Conservation (phyloP, 2,329 filamentous ascomycete species). For the Talaromyces piceae region DNA sequence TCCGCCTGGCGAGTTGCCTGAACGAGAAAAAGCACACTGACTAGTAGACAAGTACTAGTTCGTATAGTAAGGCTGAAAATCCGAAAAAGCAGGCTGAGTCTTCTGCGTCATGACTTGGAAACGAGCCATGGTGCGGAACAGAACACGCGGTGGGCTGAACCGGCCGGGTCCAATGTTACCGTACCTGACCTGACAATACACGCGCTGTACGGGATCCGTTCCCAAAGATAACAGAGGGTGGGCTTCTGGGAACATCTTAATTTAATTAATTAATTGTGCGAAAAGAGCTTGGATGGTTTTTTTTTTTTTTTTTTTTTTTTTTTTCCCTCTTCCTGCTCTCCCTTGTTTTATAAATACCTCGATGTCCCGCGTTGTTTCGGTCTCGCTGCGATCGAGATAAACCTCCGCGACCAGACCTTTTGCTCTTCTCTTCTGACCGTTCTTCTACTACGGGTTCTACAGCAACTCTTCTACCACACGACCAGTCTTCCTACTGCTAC, state of each 20-base stretch:
- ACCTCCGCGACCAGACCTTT: no score
- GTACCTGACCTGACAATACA: not conserved
- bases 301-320: not conserved
- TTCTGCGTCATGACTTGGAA: not conserved
- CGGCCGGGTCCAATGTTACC: not conserved
- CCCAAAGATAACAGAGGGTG: not conserved
- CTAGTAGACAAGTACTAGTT: not conserved
- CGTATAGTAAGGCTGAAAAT: not conserved
- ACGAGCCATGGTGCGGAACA: not conserved
- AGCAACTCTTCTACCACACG: not conserved
- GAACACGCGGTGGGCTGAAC: not conserved
- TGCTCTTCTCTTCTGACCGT: not conserved
- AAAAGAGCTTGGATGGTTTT: not conserved
- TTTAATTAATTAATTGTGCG: not conserved
- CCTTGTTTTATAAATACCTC: not conserved
- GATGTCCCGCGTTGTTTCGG: not conserved
- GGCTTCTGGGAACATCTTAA: not conserved
- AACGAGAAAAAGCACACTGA: no score
- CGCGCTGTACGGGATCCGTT: not conserved
- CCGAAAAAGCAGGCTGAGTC: not conserved
- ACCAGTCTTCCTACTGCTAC: not conserved
- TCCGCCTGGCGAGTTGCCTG: no score
- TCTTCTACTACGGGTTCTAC: not conserved
- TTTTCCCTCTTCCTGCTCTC: not conserved
- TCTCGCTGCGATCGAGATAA: no score